A percentile compares a stretch with the other conserved stretches of the same genome.
These are phyloP conservation scores for Rhodotorula taiwanensis DNA, from an alignment of 768 basidiomycete genomes.

Conservation along the genomic window DNA sequence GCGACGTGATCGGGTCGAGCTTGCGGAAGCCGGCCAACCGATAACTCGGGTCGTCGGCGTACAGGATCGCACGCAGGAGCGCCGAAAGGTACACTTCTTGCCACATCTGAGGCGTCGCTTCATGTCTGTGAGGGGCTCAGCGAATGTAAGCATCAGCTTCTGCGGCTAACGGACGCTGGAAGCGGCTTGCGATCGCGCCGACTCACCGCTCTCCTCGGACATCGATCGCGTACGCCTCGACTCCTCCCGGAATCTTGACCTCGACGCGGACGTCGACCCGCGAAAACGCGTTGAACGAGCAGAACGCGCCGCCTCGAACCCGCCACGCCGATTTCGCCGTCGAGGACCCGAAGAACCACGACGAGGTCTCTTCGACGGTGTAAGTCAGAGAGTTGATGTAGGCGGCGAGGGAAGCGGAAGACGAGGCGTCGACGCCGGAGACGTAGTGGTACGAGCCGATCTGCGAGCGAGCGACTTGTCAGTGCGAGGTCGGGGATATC, in stretches of 20 bases:
- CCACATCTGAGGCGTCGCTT: slow-evolving; percentile 88
- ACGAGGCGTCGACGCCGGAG: slow-evolving; percentile 97
- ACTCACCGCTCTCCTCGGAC: slow-evolving; percentile 84
- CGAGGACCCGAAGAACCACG: slow-evolving; percentile 76
- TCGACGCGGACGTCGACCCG: slow-evolving; percentile 93
- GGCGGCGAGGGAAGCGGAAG: slow-evolving; percentile 92
- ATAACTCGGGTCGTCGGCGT: slow-evolving; percentile 90
- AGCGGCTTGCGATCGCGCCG: too few species aligned
- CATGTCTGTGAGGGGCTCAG: slow-evolving; percentile 55
- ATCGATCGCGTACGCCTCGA: slow-evolving; percentile 87
- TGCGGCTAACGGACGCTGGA: too few species aligned
- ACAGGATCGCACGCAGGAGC: slow-evolving; percentile 79
- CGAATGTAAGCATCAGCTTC: too few species aligned
- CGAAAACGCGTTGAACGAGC: slow-evolving; percentile 96
- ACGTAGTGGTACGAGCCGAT: slow-evolving; percentile 94
- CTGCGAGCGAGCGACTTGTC: slow-evolving; percentile 47
- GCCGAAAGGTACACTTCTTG: slow-evolving; percentile 96
- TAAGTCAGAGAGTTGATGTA: slow-evolving; percentile 99
- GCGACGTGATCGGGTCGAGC: slow-evolving; percentile 83
- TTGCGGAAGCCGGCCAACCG: slow-evolving; percentile 86
- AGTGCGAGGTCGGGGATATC: background rate
- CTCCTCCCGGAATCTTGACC: slow-evolving; percentile 96
- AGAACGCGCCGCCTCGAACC: slow-evolving; percentile 86
- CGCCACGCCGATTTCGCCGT: slow-evolving; percentile 63
- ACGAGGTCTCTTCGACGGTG: slow-evolving; percentile 77